Base-by-base conservation (phyloP, 345 rosid species). In the Mallotus nudiflorus region DNA sequence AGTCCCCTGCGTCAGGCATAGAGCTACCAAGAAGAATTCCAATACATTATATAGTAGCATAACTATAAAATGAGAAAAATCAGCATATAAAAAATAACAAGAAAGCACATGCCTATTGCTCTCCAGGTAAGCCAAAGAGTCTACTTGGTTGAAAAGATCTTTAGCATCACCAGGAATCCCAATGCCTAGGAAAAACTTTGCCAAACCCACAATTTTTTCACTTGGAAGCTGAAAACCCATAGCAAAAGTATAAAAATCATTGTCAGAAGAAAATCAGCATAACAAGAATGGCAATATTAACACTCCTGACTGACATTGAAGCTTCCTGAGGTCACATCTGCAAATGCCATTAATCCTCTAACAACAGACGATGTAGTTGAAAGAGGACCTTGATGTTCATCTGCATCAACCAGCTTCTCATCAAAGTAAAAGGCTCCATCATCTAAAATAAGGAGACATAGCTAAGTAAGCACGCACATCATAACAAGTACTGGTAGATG, bases 111-210 rank as follows among this genome's bases (percentile, higher is more conserved):
- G 74, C 99, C 87, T 83, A 78, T 91, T 91, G 78, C 71, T 85
- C 81, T 96, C 98, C 78, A 96, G 78, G 79, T 78, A 82, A 73
- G 95, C 87, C 69, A 96, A 82, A 19, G 99, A 89, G 67, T 89
- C 91, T 48, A 96, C 77, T 83, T 92, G 99, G 78, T 81, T 82
- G 83, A 86, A 91, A 64, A 96, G 80, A 76, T 92, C 97, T 73
- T 88, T 87, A 65, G 88, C 84, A 82, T 88, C 98, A 58, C 98
- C 93, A 67, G 96, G 96, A 86, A 85, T 77, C 77, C 95, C 98
- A 77, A 92, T 74, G 62, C 91, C 87, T 57, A 96, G 96, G 73
- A 96, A 80, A 81, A 88, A 92, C 76, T 85, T 92, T 29, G 97
- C 97, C 83, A 96, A 70, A 68, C 98, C 97, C 79, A 91, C 79